Conservation (phyloP, 352 stramenopile genomes). For the Phytophthora melonis region DNA sequence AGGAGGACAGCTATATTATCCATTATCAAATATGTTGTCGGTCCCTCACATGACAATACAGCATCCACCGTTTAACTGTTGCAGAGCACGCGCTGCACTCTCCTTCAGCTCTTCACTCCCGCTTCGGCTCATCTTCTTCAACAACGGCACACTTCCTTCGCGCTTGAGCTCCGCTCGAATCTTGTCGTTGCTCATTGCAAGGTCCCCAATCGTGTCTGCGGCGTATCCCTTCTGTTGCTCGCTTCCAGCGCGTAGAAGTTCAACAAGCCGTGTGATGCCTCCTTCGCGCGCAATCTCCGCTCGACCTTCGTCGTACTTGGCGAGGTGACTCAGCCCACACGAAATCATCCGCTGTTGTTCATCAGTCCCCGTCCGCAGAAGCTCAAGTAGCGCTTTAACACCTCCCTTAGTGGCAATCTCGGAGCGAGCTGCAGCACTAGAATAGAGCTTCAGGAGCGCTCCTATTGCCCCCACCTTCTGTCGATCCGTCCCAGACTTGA, state of each 20-base stretch:
- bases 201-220: slow-evolving; percentile 2
- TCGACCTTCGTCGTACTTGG: not conserved
- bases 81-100: slow-evolving; percentile 2
- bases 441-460: not conserved
- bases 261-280: not conserved
- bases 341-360: not conserved
- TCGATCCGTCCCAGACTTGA: slow-evolving; percentile 1
- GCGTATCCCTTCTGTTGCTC: slow-evolving; percentile 5
- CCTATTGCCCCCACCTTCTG: slow-evolving; percentile 9
- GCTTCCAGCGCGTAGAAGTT: slow-evolving; percentile 9
- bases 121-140: slow-evolving; percentile 3
- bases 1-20: not conserved
- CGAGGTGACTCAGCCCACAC: not conserved
- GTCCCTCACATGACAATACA: slow-evolving; percentile 4
- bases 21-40: not conserved
- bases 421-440: not conserved
- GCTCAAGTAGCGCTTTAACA: not conserved
- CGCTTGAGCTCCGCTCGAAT: slow-evolving; percentile 12
- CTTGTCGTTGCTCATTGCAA: slow-evolving; percentile 11
- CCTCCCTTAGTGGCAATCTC: not conserved
- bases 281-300: not conserved
- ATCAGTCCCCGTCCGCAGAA: slow-evolving; percentile 4
- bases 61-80: slow-evolving; percentile 7
- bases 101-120: slow-evolving; percentile 3
- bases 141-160: not conserved